Evolutionary conservation across 495 filamentous ascomycete genomes (phyloP).

Genomic region (Extremus antarcticus): DNA sequence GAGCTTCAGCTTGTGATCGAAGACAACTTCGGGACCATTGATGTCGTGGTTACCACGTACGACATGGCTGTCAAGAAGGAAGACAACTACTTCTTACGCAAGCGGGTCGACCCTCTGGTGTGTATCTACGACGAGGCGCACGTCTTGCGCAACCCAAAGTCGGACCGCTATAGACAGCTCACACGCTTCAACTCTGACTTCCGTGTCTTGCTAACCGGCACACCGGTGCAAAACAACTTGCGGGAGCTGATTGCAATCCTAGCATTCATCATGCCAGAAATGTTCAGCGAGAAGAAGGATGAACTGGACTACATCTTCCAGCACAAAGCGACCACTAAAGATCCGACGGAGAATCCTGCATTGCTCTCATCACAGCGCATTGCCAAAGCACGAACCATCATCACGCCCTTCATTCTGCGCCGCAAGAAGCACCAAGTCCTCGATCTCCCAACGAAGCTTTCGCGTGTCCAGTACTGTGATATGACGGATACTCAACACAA

Average conservation of each 20-base stretch:
- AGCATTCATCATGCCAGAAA: conserved; percentile 75
- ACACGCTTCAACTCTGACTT: conserved; percentile 68
- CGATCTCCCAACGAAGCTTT: conserved; percentile 69
- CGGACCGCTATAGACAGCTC: conserved; percentile 67
- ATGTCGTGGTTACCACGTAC: conserved; percentile 89
- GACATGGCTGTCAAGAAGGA: conserved; percentile 53
- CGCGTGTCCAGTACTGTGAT: conserved; percentile 64
- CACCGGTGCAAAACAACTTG: conserved; percentile 91
- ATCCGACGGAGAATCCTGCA: conserved; percentile 50
- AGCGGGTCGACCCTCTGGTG: conserved; percentile 42
- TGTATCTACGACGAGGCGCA: conserved; percentile 93
- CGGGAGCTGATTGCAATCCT: conserved; percentile 81
- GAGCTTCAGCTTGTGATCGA: conserved; percentile 52
- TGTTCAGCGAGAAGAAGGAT: conserved; percentile 65
- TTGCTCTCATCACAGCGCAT: conserved; percentile 79
- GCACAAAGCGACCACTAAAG: conserved; percentile 74
- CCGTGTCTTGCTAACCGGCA: conserved; percentile 80
- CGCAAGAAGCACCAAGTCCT: conserved; percentile 93
- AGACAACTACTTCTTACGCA: conserved; percentile 61
- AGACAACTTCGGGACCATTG: conserved; percentile 50
- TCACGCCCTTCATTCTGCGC: conserved; percentile 88
- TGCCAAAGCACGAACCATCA: conserved; percentile 73
- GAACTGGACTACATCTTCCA: conserved; percentile 75
- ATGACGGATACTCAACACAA: conserved; percentile 63
- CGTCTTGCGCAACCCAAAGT: conserved; percentile 73